Conservation (phyloP, 176 grass and related monocot species). For the Poa pratensis region DNA sequence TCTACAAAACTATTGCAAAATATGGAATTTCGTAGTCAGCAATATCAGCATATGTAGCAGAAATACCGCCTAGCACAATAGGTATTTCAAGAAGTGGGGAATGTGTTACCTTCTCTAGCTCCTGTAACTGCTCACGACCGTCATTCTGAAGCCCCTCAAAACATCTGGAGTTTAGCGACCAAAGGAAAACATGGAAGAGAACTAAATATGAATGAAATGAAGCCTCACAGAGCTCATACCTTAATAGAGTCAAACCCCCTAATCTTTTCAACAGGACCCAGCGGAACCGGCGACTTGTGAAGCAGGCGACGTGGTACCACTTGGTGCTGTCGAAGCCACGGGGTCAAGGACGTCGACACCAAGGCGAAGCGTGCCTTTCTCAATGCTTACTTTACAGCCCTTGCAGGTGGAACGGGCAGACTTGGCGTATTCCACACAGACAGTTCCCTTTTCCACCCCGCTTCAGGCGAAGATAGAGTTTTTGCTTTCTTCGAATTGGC, state of each 20-base stretch:
- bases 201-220: constrained; percentile 20
- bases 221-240: constrained; percentile 42
- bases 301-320: constrained; percentile 76
- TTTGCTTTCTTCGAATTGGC: constrained; percentile 59
- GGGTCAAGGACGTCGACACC: constrained; percentile 46
- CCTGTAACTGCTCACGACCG: constrained; percentile 57
- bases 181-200: neutral
- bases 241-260: constrained; percentile 73
- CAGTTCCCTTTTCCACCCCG: constrained; percentile 32
- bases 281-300: constrained; percentile 46
- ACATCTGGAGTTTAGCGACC: constrained; percentile 21
- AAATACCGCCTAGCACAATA: neutral
- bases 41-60: neutral
- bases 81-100: neutral
- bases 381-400: constrained; percentile 45
- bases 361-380: constrained; percentile 41
- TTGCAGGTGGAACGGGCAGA: constrained; percentile 54
- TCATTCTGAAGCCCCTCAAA: constrained; percentile 47
- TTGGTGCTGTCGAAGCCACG: constrained; percentile 61
- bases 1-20: constrained; percentile 19
- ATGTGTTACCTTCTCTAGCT: constrained; percentile 55
- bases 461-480: constrained; percentile 43
- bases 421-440: constrained; percentile 57
- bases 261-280: constrained; percentile 60
- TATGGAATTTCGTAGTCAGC: neutral